These are phyloP conservation scores for Fusarium avenaceum DNA, from an alignment of 2,329 filamentous ascomycete species.

Conservation along the genomic window DNA sequence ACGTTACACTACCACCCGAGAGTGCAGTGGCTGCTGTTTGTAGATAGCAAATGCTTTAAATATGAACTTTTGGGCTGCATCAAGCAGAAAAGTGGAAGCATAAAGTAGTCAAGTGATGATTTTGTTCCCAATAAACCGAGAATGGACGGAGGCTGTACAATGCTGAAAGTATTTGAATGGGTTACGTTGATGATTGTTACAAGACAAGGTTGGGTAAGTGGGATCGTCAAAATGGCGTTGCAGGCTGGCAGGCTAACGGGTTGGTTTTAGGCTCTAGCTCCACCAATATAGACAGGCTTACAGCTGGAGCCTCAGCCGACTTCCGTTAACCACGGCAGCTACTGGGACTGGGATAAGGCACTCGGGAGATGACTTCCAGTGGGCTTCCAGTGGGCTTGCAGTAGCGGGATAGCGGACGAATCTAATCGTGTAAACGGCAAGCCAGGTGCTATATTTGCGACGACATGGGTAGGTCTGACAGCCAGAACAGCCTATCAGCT, in stretches of 20 bases:
- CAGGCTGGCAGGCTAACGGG: not conserved
- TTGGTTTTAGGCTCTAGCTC: too few species aligned
- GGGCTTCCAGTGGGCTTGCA: constrained; percentile 26
- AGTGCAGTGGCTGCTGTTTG: constrained; percentile 14
- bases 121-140: not conserved
- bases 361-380: not conserved
- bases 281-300: too few species aligned
- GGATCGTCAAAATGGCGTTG: constrained; percentile 26
- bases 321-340: constrained; percentile 14
- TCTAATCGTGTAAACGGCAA: too few species aligned
- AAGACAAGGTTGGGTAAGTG: constrained; percentile 27
- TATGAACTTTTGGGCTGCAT: constrained; percentile 17
- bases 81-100: constrained; percentile 2
- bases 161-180: not conserved
- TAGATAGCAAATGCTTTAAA: constrained; percentile 12
- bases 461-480: constrained; percentile 16
- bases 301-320: constrained; percentile 1
- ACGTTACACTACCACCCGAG: constrained; percentile 45
- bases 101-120: not conserved
- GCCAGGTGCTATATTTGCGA: constrained; percentile 44
- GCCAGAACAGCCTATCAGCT: not conserved
- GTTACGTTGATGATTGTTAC: not conserved
- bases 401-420: constrained; percentile 26
- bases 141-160: constrained; percentile 1
- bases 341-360: not conserved